These are phyloP conservation scores for Leptographium wingfieldii DNA, from an alignment of 2,329 filamentous ascomycete genomes.

Conservation along the genomic window DNA sequence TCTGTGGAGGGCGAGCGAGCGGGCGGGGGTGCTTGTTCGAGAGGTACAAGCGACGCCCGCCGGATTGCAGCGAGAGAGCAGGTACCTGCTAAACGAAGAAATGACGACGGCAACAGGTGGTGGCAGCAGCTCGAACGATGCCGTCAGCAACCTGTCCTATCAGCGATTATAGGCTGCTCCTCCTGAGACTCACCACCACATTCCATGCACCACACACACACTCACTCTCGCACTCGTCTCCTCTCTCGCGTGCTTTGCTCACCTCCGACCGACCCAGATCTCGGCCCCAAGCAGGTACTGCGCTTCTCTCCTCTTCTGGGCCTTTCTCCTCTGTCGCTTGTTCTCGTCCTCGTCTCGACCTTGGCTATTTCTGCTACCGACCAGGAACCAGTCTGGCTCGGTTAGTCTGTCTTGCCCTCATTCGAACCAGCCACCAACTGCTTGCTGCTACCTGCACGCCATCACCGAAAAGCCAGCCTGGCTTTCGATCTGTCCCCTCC, in stretches of 20 bases:
- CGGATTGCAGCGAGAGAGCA: neutral
- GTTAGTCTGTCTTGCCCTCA: neutral
- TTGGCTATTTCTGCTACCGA: neutral
- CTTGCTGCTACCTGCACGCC: neutral
- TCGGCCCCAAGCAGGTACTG: neutral
- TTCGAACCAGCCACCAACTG: neutral
- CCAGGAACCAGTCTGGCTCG: neutral
- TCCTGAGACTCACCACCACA: neutral
- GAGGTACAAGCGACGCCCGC: neutral
- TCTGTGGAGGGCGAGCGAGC: no score
- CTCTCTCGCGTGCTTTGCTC: neutral
- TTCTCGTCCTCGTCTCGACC: neutral
- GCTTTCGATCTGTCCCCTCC: neutral
- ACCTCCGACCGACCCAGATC: neutral
- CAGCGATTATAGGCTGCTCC: neutral
- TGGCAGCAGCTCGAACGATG: neutral
- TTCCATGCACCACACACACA: neutral
- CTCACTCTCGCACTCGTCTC: neutral
- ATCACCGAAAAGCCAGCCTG: neutral
- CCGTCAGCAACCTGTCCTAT: neutral
- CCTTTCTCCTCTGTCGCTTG: neutral
- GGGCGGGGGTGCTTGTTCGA: neutral
- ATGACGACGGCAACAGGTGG: neutral
- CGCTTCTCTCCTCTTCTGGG: neutral
- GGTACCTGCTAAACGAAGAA: neutral